phyloP scores from a whole-genome alignment of 176 grass and related monocot species.

The Lolium multiflorum region DNA sequence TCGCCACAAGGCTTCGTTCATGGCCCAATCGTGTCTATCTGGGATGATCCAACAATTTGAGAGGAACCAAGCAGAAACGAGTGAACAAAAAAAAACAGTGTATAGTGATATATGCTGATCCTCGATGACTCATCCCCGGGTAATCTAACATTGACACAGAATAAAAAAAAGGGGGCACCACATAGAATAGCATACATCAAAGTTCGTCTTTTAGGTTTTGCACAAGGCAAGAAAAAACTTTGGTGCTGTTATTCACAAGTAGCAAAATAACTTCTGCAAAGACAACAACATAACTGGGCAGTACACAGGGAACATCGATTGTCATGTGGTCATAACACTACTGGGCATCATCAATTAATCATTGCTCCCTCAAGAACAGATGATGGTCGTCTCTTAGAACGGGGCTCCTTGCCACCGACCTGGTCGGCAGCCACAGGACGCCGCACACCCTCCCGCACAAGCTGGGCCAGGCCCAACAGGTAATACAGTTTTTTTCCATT shows the following conservation, averaged over 20 bases:
- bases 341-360: constrained; percentile 18
- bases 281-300: constrained; percentile 22
- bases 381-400: no score
- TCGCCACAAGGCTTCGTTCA: not conserved
- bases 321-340: constrained; percentile 24
- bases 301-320: not conserved
- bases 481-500: no score
- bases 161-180: not conserved
- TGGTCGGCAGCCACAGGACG: no score
- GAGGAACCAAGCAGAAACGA: not conserved
- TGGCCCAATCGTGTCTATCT: not conserved
- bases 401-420: no score
- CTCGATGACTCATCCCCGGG: not conserved
- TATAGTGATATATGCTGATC: not conserved
- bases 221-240: constrained; percentile 9
- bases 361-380: not conserved
- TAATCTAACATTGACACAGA: not conserved
- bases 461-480: no score
- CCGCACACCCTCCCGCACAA: no score
- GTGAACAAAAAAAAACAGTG: no score
- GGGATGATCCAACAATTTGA: not conserved
- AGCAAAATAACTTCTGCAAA: constrained; percentile 40
- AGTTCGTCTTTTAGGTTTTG: not conserved
- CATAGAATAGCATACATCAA: constrained; percentile 12
- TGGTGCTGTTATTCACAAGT: constrained; percentile 56